These are phyloP conservation scores for Bidens hawaiensis DNA, from an alignment of 140 eudicot genomes.

Conservation along the genomic window DNA sequence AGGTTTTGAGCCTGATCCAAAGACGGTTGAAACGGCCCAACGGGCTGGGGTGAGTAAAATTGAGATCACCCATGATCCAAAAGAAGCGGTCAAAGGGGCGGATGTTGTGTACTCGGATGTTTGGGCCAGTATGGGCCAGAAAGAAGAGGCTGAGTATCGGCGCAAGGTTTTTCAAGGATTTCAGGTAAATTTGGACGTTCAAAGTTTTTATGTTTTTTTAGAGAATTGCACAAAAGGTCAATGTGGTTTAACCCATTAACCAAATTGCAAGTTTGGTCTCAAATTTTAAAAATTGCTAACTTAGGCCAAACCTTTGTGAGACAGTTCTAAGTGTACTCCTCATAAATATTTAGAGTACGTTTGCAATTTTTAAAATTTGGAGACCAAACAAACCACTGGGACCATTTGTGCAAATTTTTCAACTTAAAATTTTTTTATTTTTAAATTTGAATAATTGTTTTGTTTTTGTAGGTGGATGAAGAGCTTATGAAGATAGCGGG, in stretches of 20 bases:
- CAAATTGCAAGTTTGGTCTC: too few relatives aligned
- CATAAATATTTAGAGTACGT: too few relatives aligned
- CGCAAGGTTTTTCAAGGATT: conserved; percentile 75
- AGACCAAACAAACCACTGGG: too few relatives aligned
- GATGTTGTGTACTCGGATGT: conserved; percentile 96
- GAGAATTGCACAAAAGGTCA: too few relatives aligned
- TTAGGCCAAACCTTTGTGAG: too few relatives aligned
- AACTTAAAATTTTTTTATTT: too few relatives aligned
- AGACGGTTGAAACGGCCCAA: conserved; percentile 71
- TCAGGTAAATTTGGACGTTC: conserved; percentile 77
- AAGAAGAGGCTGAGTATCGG: conserved; percentile 93
- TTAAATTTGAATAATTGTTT: background rate
- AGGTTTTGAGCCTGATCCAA: conserved; percentile 89
- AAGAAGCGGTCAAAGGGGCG: conserved; percentile 95
- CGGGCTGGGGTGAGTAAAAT: conserved; percentile 76
- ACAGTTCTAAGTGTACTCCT: too few relatives aligned
- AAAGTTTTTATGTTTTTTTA: too few relatives aligned
- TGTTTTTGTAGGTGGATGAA: conserved; percentile 65
- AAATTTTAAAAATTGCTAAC: too few relatives aligned
- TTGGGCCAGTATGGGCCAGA: conserved; percentile 99
- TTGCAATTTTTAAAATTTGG: too few relatives aligned
- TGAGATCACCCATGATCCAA: conserved; percentile 73
- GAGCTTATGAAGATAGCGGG: conserved; percentile 94
- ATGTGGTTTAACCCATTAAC: too few relatives aligned
- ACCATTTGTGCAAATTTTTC: too few relatives aligned